Base-by-base conservation (phyloP, 1,139 yeast genomes). In the Sugiyamaella sp. region DNA sequence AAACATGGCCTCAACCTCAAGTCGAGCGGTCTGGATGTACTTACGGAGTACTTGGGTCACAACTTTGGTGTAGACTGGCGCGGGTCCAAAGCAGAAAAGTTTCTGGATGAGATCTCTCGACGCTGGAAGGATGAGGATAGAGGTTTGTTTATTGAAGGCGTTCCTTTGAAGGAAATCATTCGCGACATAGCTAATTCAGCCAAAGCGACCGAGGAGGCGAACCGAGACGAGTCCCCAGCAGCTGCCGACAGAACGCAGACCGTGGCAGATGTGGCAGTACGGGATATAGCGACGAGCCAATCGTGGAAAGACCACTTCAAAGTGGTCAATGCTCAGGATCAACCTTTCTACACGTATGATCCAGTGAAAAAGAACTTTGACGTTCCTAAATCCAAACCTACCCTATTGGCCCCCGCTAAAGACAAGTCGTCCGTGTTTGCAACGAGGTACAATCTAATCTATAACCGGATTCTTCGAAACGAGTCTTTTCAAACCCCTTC, bases 1-100 rank as follows among this genome's bases (percentile, higher is more conserved):
- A 93, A 93, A 66, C 93, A 90, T 69, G 97, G 97, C 0, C 77
- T 93, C 22, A 91, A 91, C 67, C 80, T 93, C 59, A 90, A 93
- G 64, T 84, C 97, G 0, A 86, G 88, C 57, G 98, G 97, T 0
- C 75, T 93, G 20, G 79, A 78, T 45, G 79, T 80, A 1, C 74
- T 95, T 46, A 89, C 97, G 0, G 84, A 83, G 19, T 80, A 80
- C 53, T 77, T 93, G 38, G 93, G 97, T 5, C 76, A 76, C 46
- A 78, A 80, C 50, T 91, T 85, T 71, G 98, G 99, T 2, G 80
- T 80, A 9, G 91, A 89, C 46, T 93, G 99, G 99, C 80, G 86
- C 63, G 82, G 89, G 16, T 73, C 81, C 0, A 79, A 78, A 49
- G 79, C 95, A 0, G 85, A 85, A 60, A 74, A 76, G 54, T 85